Percentiles rank a stretch among this genome's conserved stretches.
These are phyloP conservation scores for Phyllosticta citriasiana DNA, from an alignment of 2,329 filamentous ascomycete genomes.

Conservation along the genomic window DNA sequence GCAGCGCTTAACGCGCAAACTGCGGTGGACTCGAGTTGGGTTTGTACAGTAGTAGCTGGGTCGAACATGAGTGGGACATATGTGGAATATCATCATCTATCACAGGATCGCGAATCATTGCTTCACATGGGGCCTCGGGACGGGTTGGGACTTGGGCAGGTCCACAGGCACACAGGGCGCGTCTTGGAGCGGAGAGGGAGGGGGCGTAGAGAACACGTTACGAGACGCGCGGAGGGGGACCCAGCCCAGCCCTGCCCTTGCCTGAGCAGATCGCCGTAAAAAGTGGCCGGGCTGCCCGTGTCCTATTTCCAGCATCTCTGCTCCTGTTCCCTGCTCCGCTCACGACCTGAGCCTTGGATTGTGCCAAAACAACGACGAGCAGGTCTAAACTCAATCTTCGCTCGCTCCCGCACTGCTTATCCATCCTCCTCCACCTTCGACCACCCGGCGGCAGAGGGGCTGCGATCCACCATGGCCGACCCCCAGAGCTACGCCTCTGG, in stretches of 20 bases:
- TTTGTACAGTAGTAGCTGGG: background rate
- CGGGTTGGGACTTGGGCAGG: background rate
- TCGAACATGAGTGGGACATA: background rate
- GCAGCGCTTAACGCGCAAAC: background rate
- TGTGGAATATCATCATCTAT: background rate
- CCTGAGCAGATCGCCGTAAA: conserved; percentile 7
- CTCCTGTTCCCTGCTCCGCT: conserved; percentile 8
- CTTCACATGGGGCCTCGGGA: background rate
- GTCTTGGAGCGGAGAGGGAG: background rate
- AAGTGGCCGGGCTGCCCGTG: conserved; percentile 6
- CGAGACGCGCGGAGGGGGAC: background rate
- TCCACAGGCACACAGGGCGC: background rate
- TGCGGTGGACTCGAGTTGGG: background rate
- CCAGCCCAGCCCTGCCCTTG: background rate
- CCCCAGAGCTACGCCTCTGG: conserved; percentile 24
- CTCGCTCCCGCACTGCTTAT: background rate
- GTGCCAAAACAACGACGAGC: background rate
- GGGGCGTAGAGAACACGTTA: background rate
- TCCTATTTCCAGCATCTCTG: conserved; percentile 8
- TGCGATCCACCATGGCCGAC: conserved; percentile 3
- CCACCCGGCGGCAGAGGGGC: conserved; percentile 4
- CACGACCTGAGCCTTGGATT: conserved; percentile 8
- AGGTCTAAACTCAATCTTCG: background rate
- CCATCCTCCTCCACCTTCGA: conserved; percentile 5
- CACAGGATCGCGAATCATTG: background rate